Evolutionary conservation across 108 stramenopile genomes (phyloP).

Genomic region (Cyclotella baltica): DNA sequence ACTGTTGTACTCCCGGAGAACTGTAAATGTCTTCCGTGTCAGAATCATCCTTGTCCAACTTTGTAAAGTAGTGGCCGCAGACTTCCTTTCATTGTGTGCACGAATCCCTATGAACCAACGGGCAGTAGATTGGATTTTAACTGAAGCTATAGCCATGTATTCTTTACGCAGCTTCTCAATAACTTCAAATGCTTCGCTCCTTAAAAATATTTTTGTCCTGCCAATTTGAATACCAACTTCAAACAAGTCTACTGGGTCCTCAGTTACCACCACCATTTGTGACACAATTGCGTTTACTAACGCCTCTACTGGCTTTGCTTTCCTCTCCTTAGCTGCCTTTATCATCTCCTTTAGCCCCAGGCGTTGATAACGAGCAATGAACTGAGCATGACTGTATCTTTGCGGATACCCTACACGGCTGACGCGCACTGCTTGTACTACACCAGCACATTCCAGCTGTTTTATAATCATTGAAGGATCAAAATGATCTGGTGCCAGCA

Average conservation of each 20-base stretch:
- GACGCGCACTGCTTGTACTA: conserved; percentile 76
- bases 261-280: conserved; percentile 20
- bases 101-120: conserved; percentile 48
- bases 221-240: conserved; percentile 66
- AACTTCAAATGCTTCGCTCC: conserved; percentile 63
- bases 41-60: conserved; percentile 39
- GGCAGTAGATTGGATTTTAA: conserved; percentile 53
- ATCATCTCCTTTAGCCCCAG: conserved; percentile 53
- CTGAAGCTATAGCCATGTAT: conserved; percentile 43
- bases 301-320: conserved; percentile 56
- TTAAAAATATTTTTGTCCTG: conserved; percentile 72
- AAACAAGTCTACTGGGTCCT: conserved; percentile 23
- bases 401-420: conserved; percentile 73
- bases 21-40: conserved; percentile 33
- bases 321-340: conserved; percentile 52
- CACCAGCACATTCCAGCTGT: conserved; percentile 79
- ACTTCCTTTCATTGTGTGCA: conserved; percentile 14
- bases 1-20: conserved; percentile 25
- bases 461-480: conserved; percentile 63
- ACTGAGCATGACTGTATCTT: conserved; percentile 58
- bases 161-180: conserved; percentile 58
- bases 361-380: conserved; percentile 57
- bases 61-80: conserved; percentile 41
- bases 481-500: conserved; percentile 60
- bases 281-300: conserved; percentile 50